Conservation (phyloP, 2,329 filamentous ascomycete genomes). For the Penicillium sclerotiorum region DNA sequence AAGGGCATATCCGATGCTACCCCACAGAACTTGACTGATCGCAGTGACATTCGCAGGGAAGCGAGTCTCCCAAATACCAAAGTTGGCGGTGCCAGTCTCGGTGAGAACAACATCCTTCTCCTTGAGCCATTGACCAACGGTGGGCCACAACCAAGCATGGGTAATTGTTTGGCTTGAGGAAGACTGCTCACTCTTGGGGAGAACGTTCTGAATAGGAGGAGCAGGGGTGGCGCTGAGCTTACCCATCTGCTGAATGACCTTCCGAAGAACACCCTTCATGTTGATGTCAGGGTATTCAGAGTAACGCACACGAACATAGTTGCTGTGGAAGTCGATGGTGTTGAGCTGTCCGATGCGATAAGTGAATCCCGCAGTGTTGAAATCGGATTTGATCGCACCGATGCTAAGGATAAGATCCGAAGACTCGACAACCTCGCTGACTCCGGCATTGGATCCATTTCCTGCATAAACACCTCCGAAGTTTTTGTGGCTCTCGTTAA, state of each 20-base stretch:
- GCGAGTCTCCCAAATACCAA: slow-evolving; percentile 82
- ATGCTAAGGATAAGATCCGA: slow-evolving; percentile 48
- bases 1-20: slow-evolving; percentile 67
- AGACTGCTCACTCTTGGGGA: slow-evolving; percentile 38
- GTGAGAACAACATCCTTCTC: slow-evolving; percentile 78
- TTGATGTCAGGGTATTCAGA: slow-evolving; percentile 76
- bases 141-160: slow-evolving; percentile 70
- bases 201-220: slow-evolving; percentile 59
- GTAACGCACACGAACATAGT: slow-evolving; percentile 72
- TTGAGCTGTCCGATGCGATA: slow-evolving; percentile 77
- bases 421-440: slow-evolving; percentile 43
- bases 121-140: slow-evolving; percentile 70
- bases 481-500: slow-evolving; percentile 74
- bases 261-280: slow-evolving; percentile 79
- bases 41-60: slow-evolving; percentile 79
- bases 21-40: slow-evolving; percentile 77
- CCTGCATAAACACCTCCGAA: slow-evolving; percentile 86
- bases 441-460: slow-evolving; percentile 65
- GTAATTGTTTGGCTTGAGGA: slow-evolving; percentile 45
- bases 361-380: slow-evolving; percentile 70
- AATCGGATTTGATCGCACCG: slow-evolving; percentile 49
- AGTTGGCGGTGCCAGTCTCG: slow-evolving; percentile 85
- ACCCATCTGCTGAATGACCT: slow-evolving; percentile 62
- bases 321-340: slow-evolving; percentile 82
- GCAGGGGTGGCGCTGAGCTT: slow-evolving; percentile 59